A percentile compares a stretch with the other conserved stretches of the same genome.
Conservation (phyloP, 179 eudicot genomes). For the Spinacia oleracea region DNA sequence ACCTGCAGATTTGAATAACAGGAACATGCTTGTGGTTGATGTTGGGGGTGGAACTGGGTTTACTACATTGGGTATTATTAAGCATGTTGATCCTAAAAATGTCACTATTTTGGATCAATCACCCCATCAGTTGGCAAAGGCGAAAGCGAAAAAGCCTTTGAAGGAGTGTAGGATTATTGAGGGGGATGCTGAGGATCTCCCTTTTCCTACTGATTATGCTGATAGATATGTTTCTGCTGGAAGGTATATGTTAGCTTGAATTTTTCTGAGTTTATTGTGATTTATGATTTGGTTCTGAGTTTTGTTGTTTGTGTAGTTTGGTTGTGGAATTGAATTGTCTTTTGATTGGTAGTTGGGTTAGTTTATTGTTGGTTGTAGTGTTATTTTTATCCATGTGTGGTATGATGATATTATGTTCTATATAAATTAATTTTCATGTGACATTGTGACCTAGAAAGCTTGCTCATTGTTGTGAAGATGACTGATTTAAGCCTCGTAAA, state of each 20-base stretch:
- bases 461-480: not conserved
- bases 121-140: constrained; percentile 93
- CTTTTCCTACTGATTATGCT: constrained; percentile 78
- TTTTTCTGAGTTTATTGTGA: not conserved
- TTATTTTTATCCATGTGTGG: not conserved
- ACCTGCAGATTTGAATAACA: constrained; percentile 63
- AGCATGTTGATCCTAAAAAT: constrained; percentile 89
- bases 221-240: constrained; percentile 97
- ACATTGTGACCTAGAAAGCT: not conserved
- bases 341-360: not conserved
- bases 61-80: constrained; percentile 77
- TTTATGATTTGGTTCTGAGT: not conserved
- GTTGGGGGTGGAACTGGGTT: constrained; percentile 99
- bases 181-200: constrained; percentile 97
- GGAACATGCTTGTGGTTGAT: constrained; percentile 73
- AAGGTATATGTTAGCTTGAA: constrained; percentile 52
- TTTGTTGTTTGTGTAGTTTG: not conserved
- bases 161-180: constrained; percentile 80
- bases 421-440: not conserved
- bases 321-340: not conserved
- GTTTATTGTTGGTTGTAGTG: not conserved
- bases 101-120: constrained; percentile 93
- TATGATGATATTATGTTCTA: not conserved
- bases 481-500: not conserved
- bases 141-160: constrained; percentile 74